phyloP scores from a whole-genome alignment of 2,329 filamentous ascomycete genomes.

The Clonostachys sp. region DNA sequence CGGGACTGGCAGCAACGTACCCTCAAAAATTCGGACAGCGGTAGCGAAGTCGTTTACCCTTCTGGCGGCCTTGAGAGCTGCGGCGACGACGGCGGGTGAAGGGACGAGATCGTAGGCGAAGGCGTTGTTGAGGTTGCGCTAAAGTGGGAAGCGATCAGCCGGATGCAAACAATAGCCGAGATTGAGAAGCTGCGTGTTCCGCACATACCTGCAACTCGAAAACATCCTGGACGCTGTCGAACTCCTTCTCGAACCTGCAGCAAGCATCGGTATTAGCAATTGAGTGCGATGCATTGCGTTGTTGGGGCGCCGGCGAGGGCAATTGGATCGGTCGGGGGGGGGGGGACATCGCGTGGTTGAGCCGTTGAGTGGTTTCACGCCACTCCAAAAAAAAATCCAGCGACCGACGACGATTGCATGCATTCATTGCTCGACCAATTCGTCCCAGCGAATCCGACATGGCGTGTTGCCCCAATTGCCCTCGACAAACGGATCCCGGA shows the following conservation, averaged over 20 bases:
- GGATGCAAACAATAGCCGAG: conserved; percentile 18
- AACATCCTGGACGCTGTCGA: conserved; percentile 94
- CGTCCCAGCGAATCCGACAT: no score
- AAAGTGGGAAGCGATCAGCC: conserved; percentile 7
- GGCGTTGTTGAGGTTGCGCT: conserved; percentile 97
- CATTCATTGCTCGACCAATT: no score
- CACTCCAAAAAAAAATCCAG: neutral
- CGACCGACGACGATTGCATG: no score
- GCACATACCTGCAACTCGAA: conserved; percentile 94
- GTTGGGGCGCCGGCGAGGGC: no score
- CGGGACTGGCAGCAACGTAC: conserved; percentile 44
- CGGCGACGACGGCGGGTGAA: conserved; percentile 82
- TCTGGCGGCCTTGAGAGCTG: conserved; percentile 88
- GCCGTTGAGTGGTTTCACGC: no score
- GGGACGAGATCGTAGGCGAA: conserved; percentile 99
- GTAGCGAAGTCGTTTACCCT: conserved; percentile 98
- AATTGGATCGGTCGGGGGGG: neutral
- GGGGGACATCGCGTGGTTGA: conserved; percentile 2
- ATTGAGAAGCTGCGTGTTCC: conserved; percentile 9
- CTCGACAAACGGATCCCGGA: neutral
- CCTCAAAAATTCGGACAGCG: conserved; percentile 97
- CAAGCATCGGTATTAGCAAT: conserved; percentile 16
- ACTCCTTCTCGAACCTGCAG: conserved; percentile 97
- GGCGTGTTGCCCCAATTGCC: neutral
- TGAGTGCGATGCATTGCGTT: conserved; percentile 5